phyloP scores from a whole-genome alignment of 1,284 basidiomycete genomes.

The Tilletiopsis washingtonensis region DNA sequence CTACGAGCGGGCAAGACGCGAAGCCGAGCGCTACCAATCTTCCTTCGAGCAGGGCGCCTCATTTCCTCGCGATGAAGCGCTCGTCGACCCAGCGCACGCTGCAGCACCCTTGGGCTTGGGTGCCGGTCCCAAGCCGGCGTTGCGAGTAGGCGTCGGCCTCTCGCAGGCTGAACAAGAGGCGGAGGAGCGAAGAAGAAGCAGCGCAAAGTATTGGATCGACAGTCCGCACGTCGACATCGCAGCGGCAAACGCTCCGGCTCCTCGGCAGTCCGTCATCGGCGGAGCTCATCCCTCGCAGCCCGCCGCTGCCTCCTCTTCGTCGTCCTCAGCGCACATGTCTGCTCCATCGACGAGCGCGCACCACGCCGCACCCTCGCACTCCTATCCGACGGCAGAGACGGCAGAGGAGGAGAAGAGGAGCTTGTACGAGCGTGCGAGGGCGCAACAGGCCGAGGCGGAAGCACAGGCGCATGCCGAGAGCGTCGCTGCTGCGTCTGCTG shows the following conservation, averaged over 20 bases:
- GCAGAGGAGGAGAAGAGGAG: conserved; percentile 4
- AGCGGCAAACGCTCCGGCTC: conserved; percentile 1
- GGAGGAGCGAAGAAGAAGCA: background rate
- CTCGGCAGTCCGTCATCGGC: background rate
- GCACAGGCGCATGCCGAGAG: no score
- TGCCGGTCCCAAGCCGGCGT: background rate
- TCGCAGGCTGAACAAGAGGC: background rate
- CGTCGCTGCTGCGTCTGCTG: no score
- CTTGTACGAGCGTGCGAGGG: conserved; percentile 1
- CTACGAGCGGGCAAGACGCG: conserved; percentile 29
- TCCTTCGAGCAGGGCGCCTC: conserved; percentile 14
- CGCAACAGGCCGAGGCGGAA: background rate
- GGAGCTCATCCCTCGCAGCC: no score
- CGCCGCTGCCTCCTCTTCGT: no score
- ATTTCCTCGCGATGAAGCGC: conserved; percentile 13
- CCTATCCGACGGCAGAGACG: background rate
- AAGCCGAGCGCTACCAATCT: conserved; percentile 34
- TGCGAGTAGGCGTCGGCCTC: no score
- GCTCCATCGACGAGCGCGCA: no score
- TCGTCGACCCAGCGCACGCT: background rate
- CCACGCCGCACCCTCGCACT: background rate
- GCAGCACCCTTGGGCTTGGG: background rate
- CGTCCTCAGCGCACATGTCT: no score
- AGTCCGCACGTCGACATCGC: background rate
- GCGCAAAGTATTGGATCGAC: conserved; percentile 6